Percentiles rank a stretch among this genome's conserved stretches.
phyloP scores from a whole-genome alignment of 306 rosid genomes.

The Vicia sativa region DNA sequence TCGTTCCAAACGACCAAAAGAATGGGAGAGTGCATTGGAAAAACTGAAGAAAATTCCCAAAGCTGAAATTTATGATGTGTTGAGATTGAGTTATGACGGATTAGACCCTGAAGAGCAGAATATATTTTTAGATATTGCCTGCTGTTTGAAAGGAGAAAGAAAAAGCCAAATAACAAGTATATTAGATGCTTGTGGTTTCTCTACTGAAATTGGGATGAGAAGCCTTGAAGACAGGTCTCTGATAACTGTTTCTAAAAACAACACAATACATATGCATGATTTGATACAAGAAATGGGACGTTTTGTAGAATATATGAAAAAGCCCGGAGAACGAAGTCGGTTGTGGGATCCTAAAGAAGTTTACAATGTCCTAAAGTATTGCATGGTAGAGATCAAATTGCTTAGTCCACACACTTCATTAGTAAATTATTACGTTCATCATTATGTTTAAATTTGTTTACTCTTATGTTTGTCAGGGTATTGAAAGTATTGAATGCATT shows the following conservation, averaged over 20 bases:
- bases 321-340: not conserved
- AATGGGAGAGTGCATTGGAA: constrained; percentile 15
- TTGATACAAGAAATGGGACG: constrained; percentile 22
- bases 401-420: not conserved
- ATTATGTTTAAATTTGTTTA: not conserved
- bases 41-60: constrained; percentile 15
- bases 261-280: constrained; percentile 3
- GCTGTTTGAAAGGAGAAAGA: not conserved
- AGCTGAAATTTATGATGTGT: constrained; percentile 8
- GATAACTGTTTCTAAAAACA: not conserved
- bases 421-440: not conserved
- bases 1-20: not conserved
- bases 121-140: constrained; percentile 1
- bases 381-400: not conserved
- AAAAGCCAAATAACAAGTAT: constrained; percentile 7
- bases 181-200: not conserved
- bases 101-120: constrained; percentile 16
- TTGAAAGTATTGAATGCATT: not conserved
- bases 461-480: constrained; percentile 3
- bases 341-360: constrained; percentile 20
- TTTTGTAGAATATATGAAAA: constrained; percentile 1
- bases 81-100: constrained; percentile 24
- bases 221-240: constrained; percentile 18
- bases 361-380: constrained; percentile 12
- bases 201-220: constrained; percentile 1